Base-by-base conservation (phyloP, 2,329 filamentous ascomycete genomes). In the Elsinoe arachidis region DNA sequence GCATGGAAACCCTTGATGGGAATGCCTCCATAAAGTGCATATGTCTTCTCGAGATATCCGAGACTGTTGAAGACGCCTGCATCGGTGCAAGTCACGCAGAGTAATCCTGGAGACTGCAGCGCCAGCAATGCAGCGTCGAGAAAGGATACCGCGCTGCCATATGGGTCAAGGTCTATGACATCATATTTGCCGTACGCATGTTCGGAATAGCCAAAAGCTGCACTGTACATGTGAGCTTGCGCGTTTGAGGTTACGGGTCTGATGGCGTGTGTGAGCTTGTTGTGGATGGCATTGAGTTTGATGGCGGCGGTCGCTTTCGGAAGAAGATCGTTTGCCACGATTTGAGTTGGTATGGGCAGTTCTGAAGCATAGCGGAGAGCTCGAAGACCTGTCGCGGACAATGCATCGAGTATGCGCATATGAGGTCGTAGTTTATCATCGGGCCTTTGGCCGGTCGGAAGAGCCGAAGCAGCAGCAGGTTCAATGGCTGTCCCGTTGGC, bases 1-100 rank as follows among this genome's bases (percentile, higher is more conserved):
- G 87, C 92, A 67, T 90, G 85, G 52, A 81, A 77, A 0, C 90
- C 91, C 73, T 95, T 96, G 60, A 92, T 74, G 0, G 93, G 90
- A 14, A 91, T 76, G 34, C 93, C 93, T 2, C 93, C 93, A 67
- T 99, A 99, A n/a, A 96, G 78, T 1, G 92, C 85, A 70, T 85
- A 99, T 2, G 90, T 83, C 76, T 99, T 99, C 70, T 99, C 93
- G 1, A 88, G 85, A 68, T 97, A 99, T 57, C 91, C 90, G 64
- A 89, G 88, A 0, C 92, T 96, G 1, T 92, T 92, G 80, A 91
- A 99, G 2, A 99, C 89, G 9, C 88, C 90, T 9, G 92, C 91
- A 70, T 99, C 93, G 0, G 93, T 99, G 72, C 93, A 99, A 1
- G 93, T 99, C 4, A 99, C 87, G 69, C 91, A 96, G 3, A 99